A percentile compares a stretch with the other conserved stretches of the same genome.
Evolutionary conservation across 441 rosid species (phyloP).

Genomic region (Pelargonium fulgidum): DNA sequence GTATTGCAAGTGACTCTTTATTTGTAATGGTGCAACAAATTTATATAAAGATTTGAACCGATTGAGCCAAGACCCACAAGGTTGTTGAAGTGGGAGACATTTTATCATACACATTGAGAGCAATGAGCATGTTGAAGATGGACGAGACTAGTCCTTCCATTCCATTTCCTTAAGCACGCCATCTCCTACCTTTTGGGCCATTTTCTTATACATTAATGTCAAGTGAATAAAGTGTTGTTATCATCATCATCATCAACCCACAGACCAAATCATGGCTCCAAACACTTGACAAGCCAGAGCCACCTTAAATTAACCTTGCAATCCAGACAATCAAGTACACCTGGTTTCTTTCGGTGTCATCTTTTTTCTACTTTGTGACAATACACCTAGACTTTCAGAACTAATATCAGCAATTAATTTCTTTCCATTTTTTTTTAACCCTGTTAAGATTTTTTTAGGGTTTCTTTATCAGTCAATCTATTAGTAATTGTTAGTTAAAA

Average conservation of each 20-base stretch:
- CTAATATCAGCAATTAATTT: too few species aligned
- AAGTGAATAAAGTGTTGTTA: neutral
- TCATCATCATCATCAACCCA: constrained; percentile 40
- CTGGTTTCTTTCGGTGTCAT: neutral
- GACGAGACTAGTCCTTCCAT: constrained; percentile 13
- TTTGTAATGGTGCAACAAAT: too few species aligned
- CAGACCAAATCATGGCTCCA: constrained; percentile 50
- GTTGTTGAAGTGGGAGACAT: constrained; percentile 44
- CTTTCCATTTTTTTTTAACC: too few species aligned
- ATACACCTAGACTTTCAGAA: too few species aligned
- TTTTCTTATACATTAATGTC: constrained; percentile 16
- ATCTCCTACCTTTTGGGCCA: constrained; percentile 14
- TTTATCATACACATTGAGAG: constrained; percentile 26
- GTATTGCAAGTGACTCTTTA: too few species aligned
- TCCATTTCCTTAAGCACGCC: constrained; percentile 37
- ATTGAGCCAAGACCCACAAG: constrained; percentile 26
- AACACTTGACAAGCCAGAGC: constrained; percentile 14
- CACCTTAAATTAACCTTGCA: neutral
- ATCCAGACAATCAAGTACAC: constrained; percentile 6
- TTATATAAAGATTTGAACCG: too few species aligned
- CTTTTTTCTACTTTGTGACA: neutral
- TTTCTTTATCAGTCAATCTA: neutral
- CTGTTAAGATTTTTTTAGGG: too few species aligned
- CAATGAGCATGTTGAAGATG: constrained; percentile 14
- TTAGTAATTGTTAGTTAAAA: neutral